A percentile compares a stretch with the other conserved stretches of the same genome.
phyloP scores from a whole-genome alignment of 2,329 filamentous ascomycete genomes.

The Lojkania enalia region DNA sequence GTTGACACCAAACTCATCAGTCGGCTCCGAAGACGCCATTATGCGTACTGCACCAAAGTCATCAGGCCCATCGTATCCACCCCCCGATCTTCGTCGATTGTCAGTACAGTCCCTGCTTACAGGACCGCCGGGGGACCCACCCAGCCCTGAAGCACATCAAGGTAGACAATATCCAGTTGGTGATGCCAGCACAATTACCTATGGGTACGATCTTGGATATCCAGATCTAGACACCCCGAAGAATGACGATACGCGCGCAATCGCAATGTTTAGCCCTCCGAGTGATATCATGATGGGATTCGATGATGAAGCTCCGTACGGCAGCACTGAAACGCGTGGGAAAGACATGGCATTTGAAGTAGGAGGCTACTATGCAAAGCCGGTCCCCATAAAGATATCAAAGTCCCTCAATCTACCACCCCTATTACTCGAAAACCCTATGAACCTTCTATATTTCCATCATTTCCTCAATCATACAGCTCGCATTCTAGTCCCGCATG shows the following conservation, averaged over 20 bases:
- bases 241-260: slow-evolving; percentile 71
- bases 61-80: slow-evolving; percentile 33
- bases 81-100: slow-evolving; percentile 54
- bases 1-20: slow-evolving; percentile 50
- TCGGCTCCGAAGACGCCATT: slow-evolving; percentile 38
- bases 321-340: slow-evolving; percentile 41
- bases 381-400: slow-evolving; percentile 66
- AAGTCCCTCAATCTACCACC: slow-evolving; percentile 60
- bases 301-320: slow-evolving; percentile 42
- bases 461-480: slow-evolving; percentile 81
- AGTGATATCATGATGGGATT: slow-evolving; percentile 32
- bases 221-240: slow-evolving; percentile 69
- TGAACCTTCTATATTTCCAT: slow-evolving; percentile 77
- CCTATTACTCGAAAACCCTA: slow-evolving; percentile 69
- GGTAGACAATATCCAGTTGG: slow-evolving; percentile 35
- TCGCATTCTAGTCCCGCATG: slow-evolving; percentile 64
- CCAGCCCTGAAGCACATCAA: slow-evolving; percentile 48
- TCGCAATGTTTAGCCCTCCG: slow-evolving; percentile 50
- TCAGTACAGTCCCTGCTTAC: slow-evolving; percentile 67
- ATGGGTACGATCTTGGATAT: slow-evolving; percentile 72
- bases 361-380: slow-evolving; percentile 70
- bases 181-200: slow-evolving; percentile 51
- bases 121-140: slow-evolving; percentile 20
- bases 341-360: slow-evolving; percentile 59
- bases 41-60: slow-evolving; percentile 23